A percentile compares a stretch with the other conserved stretches of the same genome.
Evolutionary conservation across 768 basidiomycete species (phyloP).

Genomic region (Mycena chlorophos): DNA sequence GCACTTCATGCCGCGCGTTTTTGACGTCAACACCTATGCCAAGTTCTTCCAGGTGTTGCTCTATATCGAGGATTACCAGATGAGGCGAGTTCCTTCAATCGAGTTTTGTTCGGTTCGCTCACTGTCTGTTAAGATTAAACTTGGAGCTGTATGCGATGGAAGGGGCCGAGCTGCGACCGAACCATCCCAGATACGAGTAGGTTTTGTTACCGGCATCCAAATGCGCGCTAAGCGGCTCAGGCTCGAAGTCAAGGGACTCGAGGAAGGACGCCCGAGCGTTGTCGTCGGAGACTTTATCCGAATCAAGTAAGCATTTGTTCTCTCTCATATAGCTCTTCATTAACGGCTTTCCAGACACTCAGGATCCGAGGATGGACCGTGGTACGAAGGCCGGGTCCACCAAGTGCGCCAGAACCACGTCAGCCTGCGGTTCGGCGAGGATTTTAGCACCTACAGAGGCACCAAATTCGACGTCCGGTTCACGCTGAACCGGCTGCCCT

Average conservation of each 20-base stretch:
- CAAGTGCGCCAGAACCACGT: conserved; percentile 42
- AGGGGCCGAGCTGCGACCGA: conserved; percentile 36
- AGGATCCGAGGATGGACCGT: conserved; percentile 27
- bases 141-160: conserved; percentile 38
- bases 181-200: conserved; percentile 46
- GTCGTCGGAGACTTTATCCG: conserved; percentile 51
- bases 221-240: conserved; percentile 27
- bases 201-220: neutral
- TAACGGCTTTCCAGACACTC: conserved; percentile 16
- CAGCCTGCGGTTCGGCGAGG: conserved; percentile 46
- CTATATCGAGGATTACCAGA: conserved; percentile 51
- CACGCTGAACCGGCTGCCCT: conserved; percentile 52
- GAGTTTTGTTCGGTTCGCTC: neutral
- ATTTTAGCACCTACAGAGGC: conserved; percentile 42
- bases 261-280: conserved; percentile 59
- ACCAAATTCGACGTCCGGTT: conserved; percentile 56
- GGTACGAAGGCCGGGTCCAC: conserved; percentile 52
- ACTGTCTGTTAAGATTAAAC: conserved; percentile 31
- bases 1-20: conserved; percentile 37
- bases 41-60: conserved; percentile 46
- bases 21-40: conserved; percentile 43
- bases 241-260: conserved; percentile 53
- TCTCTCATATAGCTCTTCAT: neutral
- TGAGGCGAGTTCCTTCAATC: conserved; percentile 36
- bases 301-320: conserved; percentile 25